Evolutionary conservation across 2,329 filamentous ascomycete genomes (phyloP).

Genomic region (Paecilomyces sp.): DNA sequence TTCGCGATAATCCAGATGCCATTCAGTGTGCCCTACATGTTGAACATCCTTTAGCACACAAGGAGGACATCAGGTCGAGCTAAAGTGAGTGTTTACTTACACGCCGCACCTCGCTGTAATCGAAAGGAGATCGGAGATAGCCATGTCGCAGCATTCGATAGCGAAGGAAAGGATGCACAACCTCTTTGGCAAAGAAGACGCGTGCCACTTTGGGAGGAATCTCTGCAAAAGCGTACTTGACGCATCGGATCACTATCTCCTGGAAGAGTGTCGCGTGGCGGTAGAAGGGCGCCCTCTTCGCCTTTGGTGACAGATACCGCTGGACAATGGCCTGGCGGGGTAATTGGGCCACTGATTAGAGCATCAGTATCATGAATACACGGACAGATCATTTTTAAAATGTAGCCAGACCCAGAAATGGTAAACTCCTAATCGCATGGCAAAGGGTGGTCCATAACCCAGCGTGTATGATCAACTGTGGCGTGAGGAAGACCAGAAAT

Average conservation of each 20-base stretch:
- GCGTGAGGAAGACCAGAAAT: slow-evolving; percentile 63
- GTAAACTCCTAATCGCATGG: slow-evolving; percentile 56
- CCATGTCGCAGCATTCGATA: slow-evolving; percentile 73
- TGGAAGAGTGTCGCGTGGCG: slow-evolving; percentile 66
- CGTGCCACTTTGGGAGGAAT: slow-evolving; percentile 62
- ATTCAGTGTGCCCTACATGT: slow-evolving; percentile 40
- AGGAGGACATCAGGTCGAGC: not conserved
- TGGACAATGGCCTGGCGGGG: slow-evolving; percentile 54
- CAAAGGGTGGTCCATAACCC: slow-evolving; percentile 53
- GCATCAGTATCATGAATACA: not conserved
- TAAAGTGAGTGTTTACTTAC: slow-evolving; percentile 26
- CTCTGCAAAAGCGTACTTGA: slow-evolving; percentile 68
- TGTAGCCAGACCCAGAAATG: slow-evolving; percentile 55
- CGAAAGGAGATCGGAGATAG: slow-evolving; percentile 53
- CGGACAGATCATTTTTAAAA: too few relatives aligned
- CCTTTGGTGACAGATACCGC: slow-evolving; percentile 43
- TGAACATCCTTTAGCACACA: not conserved
- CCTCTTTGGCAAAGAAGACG: slow-evolving; percentile 69
- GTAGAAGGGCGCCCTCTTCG: slow-evolving; percentile 55
- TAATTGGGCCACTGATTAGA: slow-evolving; percentile 47
- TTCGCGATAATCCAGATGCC: slow-evolving; percentile 66
- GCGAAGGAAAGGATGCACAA: slow-evolving; percentile 65
- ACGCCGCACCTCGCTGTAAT: slow-evolving; percentile 55
- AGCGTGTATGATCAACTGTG: slow-evolving; percentile 63
- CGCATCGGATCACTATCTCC: slow-evolving; percentile 68